Percentiles rank a stretch among this genome's conserved stretches.
phyloP scores from a whole-genome alignment of 805 yeast species.

The Wickerhamomyces tratensis region DNA sequence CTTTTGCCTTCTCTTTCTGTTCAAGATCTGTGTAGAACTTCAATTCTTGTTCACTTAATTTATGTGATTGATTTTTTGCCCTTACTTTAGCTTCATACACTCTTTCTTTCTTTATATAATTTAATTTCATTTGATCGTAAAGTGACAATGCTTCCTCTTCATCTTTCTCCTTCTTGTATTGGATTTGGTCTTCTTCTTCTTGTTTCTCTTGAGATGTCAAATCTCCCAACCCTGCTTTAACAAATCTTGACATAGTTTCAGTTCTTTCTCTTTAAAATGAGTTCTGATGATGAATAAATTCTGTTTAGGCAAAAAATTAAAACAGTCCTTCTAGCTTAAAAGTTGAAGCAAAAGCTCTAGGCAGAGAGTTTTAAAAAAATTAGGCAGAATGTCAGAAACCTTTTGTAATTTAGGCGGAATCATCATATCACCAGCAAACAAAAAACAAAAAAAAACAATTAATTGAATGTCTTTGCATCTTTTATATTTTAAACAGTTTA shows the following conservation, averaged over 20 bases:
- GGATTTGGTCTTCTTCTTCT: slow-evolving; percentile 10
- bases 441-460: too few species aligned
- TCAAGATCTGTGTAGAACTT: slow-evolving; percentile 10
- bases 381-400: too few species aligned
- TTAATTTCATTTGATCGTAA: slow-evolving; percentile 18
- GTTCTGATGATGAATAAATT: too few species aligned
- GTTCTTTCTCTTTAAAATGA: neutral
- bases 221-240: slow-evolving; percentile 18
- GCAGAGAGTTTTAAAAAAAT: too few species aligned
- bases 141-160: slow-evolving; percentile 13
- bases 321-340: too few species aligned
- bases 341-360: too few species aligned
- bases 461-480: too few species aligned
- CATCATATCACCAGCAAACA: too few species aligned
- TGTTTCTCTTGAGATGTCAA: slow-evolving; percentile 8
- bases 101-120: slow-evolving; percentile 14
- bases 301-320: too few species aligned
- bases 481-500: too few species aligned
- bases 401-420: too few species aligned
- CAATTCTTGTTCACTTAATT: slow-evolving; percentile 11
- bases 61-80: slow-evolving; percentile 11
- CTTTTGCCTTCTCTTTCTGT: slow-evolving; percentile 3
- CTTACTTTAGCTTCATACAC: slow-evolving; percentile 15
- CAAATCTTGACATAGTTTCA: slow-evolving; percentile 15
- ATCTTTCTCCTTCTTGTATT: slow-evolving; percentile 12